Evolutionary conservation across 768 basidiomycete genomes (phyloP).

Genomic region (Lentinula sp.): DNA sequence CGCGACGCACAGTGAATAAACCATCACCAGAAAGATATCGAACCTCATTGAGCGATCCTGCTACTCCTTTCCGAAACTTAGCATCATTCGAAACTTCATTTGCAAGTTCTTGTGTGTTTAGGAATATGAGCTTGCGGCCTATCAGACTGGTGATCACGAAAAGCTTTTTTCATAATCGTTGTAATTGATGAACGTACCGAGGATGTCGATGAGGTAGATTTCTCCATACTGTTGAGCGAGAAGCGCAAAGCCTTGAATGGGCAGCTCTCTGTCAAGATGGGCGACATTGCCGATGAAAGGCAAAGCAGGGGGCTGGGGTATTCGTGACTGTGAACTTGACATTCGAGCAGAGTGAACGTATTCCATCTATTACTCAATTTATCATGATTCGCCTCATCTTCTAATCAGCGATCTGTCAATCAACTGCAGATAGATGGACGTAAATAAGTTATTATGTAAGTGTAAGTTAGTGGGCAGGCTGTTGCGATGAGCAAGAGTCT

Average conservation of each 20-base stretch:
- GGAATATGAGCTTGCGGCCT: conserved; percentile 21
- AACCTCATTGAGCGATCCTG: conserved; percentile 24
- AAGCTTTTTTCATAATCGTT: background rate
- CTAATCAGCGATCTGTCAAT: too few relatives aligned
- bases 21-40: conserved; percentile 34
- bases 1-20: conserved; percentile 26
- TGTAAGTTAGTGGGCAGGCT: too few relatives aligned
- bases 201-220: conserved; percentile 30
- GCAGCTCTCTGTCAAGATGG: conserved; percentile 28
- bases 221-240: conserved; percentile 35
- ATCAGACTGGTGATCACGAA: background rate
- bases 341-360: background rate
- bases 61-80: conserved; percentile 32
- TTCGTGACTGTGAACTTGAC: conserved; percentile 28
- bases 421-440: too few relatives aligned
- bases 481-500: too few relatives aligned
- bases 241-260: conserved; percentile 25
- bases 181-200: conserved; percentile 17
- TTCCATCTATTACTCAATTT: background rate
- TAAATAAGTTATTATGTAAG: too few relatives aligned
- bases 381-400: too few relatives aligned
- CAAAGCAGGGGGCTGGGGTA: conserved; percentile 34
- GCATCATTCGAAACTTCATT: conserved; percentile 38
- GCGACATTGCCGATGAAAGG: conserved; percentile 36
- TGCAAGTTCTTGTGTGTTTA: conserved; percentile 29